Percentiles rank a stretch among this genome's conserved stretches.
Evolutionary conservation across 1,284 basidiomycete genomes (phyloP).

Genomic region (Xerocomus nothofagi): DNA sequence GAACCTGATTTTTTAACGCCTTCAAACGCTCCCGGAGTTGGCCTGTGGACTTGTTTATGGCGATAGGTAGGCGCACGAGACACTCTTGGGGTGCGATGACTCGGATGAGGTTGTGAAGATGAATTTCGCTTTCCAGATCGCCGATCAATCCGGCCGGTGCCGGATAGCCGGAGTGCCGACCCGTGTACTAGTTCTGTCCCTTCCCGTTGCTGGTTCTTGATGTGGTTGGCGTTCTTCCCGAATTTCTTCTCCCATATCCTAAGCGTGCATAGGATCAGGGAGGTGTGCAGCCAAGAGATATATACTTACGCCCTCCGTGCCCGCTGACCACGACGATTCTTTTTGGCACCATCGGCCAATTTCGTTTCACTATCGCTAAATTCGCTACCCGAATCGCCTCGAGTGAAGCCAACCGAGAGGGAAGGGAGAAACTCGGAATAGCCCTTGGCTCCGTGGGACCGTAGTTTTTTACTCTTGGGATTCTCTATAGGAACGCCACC

Average conservation of each 20-base stretch:
- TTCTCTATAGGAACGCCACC: conserved; percentile 11
- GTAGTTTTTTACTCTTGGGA: conserved; percentile 8
- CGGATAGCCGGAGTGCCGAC: conserved; percentile 10
- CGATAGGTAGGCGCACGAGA: not conserved
- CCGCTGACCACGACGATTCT: conserved; percentile 90
- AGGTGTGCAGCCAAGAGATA: conserved; percentile 3
- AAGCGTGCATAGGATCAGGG: conserved; percentile 9
- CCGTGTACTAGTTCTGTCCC: conserved; percentile 9
- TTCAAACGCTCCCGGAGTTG: not conserved
- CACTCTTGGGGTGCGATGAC: not conserved
- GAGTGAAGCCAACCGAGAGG: conserved; percentile 81
- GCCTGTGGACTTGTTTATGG: not conserved
- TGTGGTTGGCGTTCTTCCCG: conserved; percentile 87
- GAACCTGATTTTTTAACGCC: not conserved
- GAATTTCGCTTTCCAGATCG: conserved; percentile 14
- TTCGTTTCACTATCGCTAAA: conserved; percentile 68
- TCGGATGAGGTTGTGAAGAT: not conserved
- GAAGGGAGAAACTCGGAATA: conserved; percentile 87
- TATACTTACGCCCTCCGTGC: conserved; percentile 84
- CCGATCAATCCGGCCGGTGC: conserved; percentile 17
- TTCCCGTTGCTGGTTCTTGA: conserved; percentile 60
- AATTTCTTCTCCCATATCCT: conserved; percentile 99
- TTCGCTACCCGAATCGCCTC: conserved; percentile 79
- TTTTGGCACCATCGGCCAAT: conserved; percentile 60
- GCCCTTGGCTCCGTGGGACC: conserved; percentile 22